Evolutionary conservation across 768 basidiomycete genomes (phyloP).

Genomic region (Daedaleopsis sinensis): DNA sequence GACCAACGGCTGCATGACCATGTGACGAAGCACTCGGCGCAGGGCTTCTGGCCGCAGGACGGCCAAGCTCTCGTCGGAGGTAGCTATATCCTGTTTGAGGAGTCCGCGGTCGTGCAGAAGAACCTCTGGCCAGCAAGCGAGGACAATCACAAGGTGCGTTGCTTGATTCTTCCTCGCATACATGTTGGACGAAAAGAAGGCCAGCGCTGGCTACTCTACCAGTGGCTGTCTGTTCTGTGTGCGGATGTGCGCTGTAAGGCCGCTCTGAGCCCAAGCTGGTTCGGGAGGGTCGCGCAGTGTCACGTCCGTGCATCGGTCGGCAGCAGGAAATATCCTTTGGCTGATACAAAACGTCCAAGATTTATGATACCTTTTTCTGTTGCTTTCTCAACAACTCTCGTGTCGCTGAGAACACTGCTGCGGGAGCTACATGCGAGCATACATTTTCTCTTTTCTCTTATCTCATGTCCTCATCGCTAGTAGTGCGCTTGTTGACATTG

Average conservation of each 20-base stretch:
- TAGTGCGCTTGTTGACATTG: conserved; percentile 4
- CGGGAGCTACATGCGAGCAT: conserved; percentile 89
- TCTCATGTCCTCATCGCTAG: conserved; percentile 7
- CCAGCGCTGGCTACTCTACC: conserved; percentile 75
- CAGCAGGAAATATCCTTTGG: conserved; percentile 52
- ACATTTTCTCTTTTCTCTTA: conserved; percentile 49
- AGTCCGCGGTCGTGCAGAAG: conserved; percentile 51
- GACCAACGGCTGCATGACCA: conserved; percentile 84
- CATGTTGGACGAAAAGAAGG: conserved; percentile 89
- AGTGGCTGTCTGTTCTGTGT: conserved; percentile 50
- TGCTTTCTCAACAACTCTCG: conserved; percentile 85
- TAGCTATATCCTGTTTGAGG: conserved; percentile 83
- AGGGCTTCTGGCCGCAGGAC: conserved; percentile 78
- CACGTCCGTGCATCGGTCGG: conserved; percentile 31
- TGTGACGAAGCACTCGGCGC: conserved; percentile 55
- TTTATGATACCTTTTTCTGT: conserved; percentile 38
- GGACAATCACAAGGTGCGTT: conserved; percentile 59
- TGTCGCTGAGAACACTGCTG: conserved; percentile 64
- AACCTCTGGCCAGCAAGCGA: conserved; percentile 50
- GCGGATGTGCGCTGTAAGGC: conserved; percentile 13
- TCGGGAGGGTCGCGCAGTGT: conserved; percentile 38
- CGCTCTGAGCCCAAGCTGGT: conserved; percentile 63
- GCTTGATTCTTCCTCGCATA: conserved; percentile 4
- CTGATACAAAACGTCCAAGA: conserved; percentile 98
- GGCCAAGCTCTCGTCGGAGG: conserved; percentile 86